These are phyloP conservation scores for Russula vinacea DNA, from an alignment of 768 basidiomycete species.

Conservation along the genomic window DNA sequence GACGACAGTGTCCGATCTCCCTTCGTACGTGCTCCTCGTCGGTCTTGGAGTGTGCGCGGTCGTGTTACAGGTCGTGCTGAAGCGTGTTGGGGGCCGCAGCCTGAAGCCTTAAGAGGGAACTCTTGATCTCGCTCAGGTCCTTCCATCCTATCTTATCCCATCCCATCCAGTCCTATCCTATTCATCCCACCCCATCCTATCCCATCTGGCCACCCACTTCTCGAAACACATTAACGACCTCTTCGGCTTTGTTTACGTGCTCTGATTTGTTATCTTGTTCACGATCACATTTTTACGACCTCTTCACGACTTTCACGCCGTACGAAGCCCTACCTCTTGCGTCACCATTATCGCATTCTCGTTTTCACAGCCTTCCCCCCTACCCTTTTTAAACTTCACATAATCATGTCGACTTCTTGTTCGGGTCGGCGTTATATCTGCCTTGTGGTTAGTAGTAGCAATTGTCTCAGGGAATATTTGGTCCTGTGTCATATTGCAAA, in stretches of 20 bases:
- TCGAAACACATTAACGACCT: not conserved
- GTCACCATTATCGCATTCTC: not conserved
- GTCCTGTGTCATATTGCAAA: no score
- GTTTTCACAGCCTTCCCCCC: not conserved
- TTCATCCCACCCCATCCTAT: not conserved
- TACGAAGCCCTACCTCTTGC: not conserved
- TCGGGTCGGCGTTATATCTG: not conserved
- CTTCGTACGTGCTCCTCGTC: slow-evolving; percentile 47
- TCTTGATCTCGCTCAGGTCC: not conserved
- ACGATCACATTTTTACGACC: slow-evolving; percentile 5
- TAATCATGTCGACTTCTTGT: not conserved
- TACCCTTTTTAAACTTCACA: no score
- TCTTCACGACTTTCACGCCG: slow-evolving; percentile 4
- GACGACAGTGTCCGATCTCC: slow-evolving; percentile 36
- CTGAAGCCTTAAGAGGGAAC: slow-evolving; percentile 8
- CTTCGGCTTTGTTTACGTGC: not conserved
- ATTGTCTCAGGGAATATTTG: not conserved
- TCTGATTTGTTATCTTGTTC: not conserved
- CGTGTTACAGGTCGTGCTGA: slow-evolving; percentile 42
- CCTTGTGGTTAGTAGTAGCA: not conserved
- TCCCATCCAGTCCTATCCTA: no score
- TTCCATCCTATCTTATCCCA: no score
- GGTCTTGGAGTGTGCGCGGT: slow-evolving; percentile 48
- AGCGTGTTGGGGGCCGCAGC: slow-evolving; percentile 32
- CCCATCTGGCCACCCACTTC: not conserved